These are phyloP conservation scores for Viola odorata DNA, from an alignment of 345 rosid species.

Conservation along the genomic window DNA sequence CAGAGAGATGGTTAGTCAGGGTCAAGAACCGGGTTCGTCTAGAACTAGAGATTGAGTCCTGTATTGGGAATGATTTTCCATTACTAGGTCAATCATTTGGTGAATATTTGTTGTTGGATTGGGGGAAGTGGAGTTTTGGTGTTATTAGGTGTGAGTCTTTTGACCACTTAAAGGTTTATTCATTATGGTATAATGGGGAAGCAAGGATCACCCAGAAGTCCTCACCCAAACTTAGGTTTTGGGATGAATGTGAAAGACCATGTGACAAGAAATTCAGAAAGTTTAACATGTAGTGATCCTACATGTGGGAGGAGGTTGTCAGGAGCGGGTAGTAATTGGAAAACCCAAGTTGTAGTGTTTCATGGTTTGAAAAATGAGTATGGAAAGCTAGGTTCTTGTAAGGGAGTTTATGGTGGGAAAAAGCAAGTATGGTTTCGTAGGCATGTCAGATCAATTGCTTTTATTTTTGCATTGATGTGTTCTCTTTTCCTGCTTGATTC, in stretches of 20 bases:
- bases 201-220: slow-evolving; percentile 46
- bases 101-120: background rate
- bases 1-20: background rate
- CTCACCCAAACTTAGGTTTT: slow-evolving; percentile 19
- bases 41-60: background rate
- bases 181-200: slow-evolving; percentile 39
- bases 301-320: slow-evolving; percentile 46
- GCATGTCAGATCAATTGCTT: slow-evolving; percentile 41
- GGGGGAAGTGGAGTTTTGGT: background rate
- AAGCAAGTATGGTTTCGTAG: slow-evolving; percentile 48
- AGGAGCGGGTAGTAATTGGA: slow-evolving; percentile 44
- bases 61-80: background rate
- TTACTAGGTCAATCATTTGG: background rate
- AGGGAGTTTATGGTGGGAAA: slow-evolving; percentile 46
- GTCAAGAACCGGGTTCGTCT: too few relatives aligned
- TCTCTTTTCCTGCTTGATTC: slow-evolving; percentile 63
- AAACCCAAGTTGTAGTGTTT: slow-evolving; percentile 28
- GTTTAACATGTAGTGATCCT: slow-evolving; percentile 43
- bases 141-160: background rate
- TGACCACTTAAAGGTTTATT: slow-evolving; percentile 6
- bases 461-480: slow-evolving; percentile 37
- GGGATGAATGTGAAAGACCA: slow-evolving; percentile 19
- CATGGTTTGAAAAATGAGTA: slow-evolving; percentile 45
- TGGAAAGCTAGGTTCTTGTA: slow-evolving; percentile 39
- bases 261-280: slow-evolving; percentile 35